Percentiles rank a stretch among this genome's conserved stretches.
These are phyloP conservation scores for Nephelium lappaceum DNA, from an alignment of 345 rosid genomes.

Conservation along the genomic window DNA sequence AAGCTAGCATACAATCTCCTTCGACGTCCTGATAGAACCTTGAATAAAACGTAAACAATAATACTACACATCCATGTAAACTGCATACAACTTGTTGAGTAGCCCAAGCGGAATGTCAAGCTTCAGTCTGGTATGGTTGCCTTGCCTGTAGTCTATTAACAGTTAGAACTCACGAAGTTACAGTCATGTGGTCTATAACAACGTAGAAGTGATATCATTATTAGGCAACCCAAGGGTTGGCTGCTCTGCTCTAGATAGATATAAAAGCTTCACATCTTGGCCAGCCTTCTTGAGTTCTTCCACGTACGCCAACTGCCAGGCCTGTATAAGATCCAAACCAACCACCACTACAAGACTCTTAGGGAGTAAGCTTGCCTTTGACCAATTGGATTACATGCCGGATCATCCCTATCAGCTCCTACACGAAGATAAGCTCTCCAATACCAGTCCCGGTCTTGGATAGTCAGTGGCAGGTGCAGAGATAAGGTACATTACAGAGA, in stretches of 20 bases:
- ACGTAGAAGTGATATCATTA: constrained; percentile 67
- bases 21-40: constrained; percentile 89
- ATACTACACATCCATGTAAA: constrained; percentile 34
- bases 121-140: constrained; percentile 36
- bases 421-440: constrained; percentile 89
- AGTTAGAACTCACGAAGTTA: constrained; percentile 56
- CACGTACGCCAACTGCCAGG: constrained; percentile 78
- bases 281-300: constrained; percentile 74
- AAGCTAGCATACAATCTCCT: constrained; percentile 89
- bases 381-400: constrained; percentile 87
- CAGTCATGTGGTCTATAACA: constrained; percentile 70
- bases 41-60: constrained; percentile 47
- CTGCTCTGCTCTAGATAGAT: constrained; percentile 50
- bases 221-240: constrained; percentile 97
- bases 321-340: constrained; percentile 79
- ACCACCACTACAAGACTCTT: constrained; percentile 85
- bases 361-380: constrained; percentile 64
- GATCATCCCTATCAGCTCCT: constrained; percentile 82
- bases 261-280: constrained; percentile 67
- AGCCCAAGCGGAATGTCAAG: too few relatives aligned
- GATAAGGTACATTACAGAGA: constrained; percentile 66
- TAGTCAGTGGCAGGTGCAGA: constrained; percentile 91
- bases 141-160: constrained; percentile 27
- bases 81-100: constrained; percentile 31
- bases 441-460: constrained; percentile 84